Percentiles rank a stretch among this genome's conserved stretches.
Conservation (phyloP, 805 yeast species). For the Saccharomycopsis oosterbeekiorum region DNA sequence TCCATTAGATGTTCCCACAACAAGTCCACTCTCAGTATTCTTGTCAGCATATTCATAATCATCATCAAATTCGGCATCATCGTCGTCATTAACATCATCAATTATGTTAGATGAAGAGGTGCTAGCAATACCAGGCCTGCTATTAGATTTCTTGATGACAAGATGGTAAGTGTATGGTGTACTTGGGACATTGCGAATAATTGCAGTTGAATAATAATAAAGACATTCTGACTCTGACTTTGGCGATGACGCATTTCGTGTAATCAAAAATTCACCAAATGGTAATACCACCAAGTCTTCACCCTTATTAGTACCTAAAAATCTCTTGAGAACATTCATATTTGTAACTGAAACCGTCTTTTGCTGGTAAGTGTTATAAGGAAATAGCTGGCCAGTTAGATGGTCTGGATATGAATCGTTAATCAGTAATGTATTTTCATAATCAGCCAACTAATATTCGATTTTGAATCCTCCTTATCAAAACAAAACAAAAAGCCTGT, state of each 20-base stretch:
- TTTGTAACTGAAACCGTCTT: neutral
- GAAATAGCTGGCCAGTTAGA: neutral
- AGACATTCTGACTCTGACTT: slow-evolving; percentile 79
- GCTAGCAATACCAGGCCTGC: slow-evolving; percentile 50
- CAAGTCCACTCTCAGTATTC: slow-evolving; percentile 18
- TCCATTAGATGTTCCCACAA: slow-evolving; percentile 24
- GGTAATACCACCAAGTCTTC: slow-evolving; percentile 56
- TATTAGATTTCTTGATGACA: slow-evolving; percentile 55
- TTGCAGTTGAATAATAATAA: slow-evolving; percentile 69
- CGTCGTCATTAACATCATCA: neutral
- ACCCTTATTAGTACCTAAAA: slow-evolving; percentile 45
- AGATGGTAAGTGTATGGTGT: slow-evolving; percentile 60
- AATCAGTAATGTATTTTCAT: no score
- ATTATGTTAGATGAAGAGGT: slow-evolving; percentile 39
- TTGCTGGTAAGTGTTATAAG: neutral
- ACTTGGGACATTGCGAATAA: slow-evolving; percentile 54
- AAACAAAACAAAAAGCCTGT: neutral
- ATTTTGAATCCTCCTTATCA: no score
- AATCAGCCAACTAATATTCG: no score
- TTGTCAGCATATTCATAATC: slow-evolving; percentile 33
- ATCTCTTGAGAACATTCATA: slow-evolving; percentile 67
- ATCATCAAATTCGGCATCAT: slow-evolving; percentile 24
- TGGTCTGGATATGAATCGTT: no score
- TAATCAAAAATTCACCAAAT: slow-evolving; percentile 66
- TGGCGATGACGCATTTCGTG: slow-evolving; percentile 71